A percentile compares a stretch with the other conserved stretches of the same genome.
These are phyloP conservation scores for Stropharia rugosoannulata DNA, from an alignment of 768 basidiomycete species.

Conservation along the genomic window DNA sequence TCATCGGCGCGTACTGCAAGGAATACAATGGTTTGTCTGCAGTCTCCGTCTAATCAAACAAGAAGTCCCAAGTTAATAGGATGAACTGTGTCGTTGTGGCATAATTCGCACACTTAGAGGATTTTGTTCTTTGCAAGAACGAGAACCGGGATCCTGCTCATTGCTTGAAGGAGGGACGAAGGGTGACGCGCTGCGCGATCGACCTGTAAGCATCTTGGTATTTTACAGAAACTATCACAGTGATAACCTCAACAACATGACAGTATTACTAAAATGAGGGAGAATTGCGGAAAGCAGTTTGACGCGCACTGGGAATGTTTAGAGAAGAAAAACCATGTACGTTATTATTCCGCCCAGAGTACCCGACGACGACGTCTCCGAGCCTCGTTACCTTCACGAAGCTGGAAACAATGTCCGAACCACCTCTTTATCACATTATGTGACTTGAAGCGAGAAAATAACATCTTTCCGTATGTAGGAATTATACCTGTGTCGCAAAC, in stretches of 20 bases:
- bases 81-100: background rate
- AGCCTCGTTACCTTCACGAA: background rate
- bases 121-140: constrained; percentile 90
- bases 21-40: constrained; percentile 80
- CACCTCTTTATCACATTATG: background rate
- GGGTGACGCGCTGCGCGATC: constrained; percentile 92
- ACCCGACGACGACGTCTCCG: background rate
- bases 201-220: constrained; percentile 71
- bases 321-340: constrained; percentile 91
- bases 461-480: constrained; percentile 46
- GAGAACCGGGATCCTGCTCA: constrained; percentile 89
- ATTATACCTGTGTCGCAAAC: constrained; percentile 86
- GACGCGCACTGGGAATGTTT: constrained; percentile 94
- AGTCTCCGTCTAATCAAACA: background rate
- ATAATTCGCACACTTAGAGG: constrained; percentile 23
- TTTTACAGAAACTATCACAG: background rate
- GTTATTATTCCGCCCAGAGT: constrained; percentile 21
- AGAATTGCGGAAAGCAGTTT: constrained; percentile 85
- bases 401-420: background rate
- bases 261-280: constrained; percentile 91
- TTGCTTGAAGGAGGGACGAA: constrained; percentile 93
- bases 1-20: constrained; percentile 94
- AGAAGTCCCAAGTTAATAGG: background rate
- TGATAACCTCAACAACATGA: background rate
- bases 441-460: background rate